Base-by-base conservation (phyloP, 75 land plant genomes). In the Picea sitchensis region DNA sequence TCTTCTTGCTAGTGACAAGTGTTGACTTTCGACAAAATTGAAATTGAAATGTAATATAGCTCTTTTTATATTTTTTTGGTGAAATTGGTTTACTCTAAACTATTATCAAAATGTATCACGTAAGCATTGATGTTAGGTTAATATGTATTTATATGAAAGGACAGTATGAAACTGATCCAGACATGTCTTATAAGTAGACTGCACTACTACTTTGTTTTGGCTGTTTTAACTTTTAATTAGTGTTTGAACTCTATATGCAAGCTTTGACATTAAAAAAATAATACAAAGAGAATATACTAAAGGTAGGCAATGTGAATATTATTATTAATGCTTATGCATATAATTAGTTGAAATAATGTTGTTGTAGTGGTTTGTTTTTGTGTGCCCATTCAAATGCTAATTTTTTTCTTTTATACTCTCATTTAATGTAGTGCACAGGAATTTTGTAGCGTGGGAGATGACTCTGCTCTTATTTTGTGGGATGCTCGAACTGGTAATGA, bases 391-490 rank as follows among this genome's bases (percentile, higher is more conserved):
- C 63, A 56, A 31, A n/a, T 36, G 14, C 31, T 32, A 54, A 61
- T 36, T 11, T 61, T 81, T 26, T 75, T 59, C 23, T 36, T 38
- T 76, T 18, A 5, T 41, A 41, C 58, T 65, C 38, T 77, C 0
- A 23, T 68, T 72, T 78, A 18, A 31, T 82, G 81, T 75, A 97
- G 99, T 82, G 80, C 87, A 58, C 95, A 95, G 86, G 95, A 95
- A 80, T 97, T 97, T 61, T 97, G 99, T 81, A 97, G 99, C 79
- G 99, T 97, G 2, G 98, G 99, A 78, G 99, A 97, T 87, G 99
- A 97, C 76, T 88, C 97, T 72, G 87, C 90, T 69, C 91, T 97
- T 31, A 92, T 97, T 76, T 78, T 97, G 34, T 97, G 99, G 99
- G 99, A 97, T 90, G 99, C 96, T 56, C 91, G 99, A 65, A 69